Base-by-base conservation (phyloP, 2,329 filamentous ascomycete genomes). In the Trichoderma sp. region DNA sequence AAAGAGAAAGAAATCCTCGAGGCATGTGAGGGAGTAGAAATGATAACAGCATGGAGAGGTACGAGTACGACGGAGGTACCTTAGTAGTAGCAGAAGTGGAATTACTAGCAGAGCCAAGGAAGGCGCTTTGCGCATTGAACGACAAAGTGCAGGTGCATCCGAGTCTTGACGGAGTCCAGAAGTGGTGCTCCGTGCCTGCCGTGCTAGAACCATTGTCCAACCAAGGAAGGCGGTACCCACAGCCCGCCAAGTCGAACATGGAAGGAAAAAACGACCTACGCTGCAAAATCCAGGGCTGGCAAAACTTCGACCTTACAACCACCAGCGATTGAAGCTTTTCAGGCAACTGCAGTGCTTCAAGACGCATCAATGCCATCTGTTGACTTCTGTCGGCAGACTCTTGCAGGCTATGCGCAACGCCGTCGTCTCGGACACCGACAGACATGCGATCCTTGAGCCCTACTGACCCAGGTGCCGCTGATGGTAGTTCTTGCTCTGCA, bases 261-360 rank as follows among this genome's bases (percentile, higher is more conserved):
- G 61, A 7, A 24, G 54, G 51, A 64, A 58, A 64, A 57, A 57
- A 44, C 21, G 51, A 57, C 45, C 43, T 64, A 64, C 62, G 52
- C 52, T 57, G 62, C 44, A 58, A 58, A 58, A 51, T 19, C 39
- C 7, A 50, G 24, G n/a, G 28, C 44, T 43, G 14, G 54, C 41
- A 58, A 51, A 64, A 64, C 62, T 64, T 64, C 44, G n/a, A 64
- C 51, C 62, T 64, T 64, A 51, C 62, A 64, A 63, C 26, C 52
- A 64, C 62, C 21, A 24, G 45, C 62, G 54, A 58, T 51, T 14
- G 54, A 57, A 21, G 60, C 52, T 10, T 12, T 19, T 34, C 43
- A 39, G 45, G 28, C 60, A 43, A 3, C n/a, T 41, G 43, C 19
- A 34, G 34, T 54, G 59, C 39, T 30, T 52, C 47, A 34, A 26